Conservation (phyloP, 2,329 filamentous ascomycete species). For the Podosphaera aphanis region DNA sequence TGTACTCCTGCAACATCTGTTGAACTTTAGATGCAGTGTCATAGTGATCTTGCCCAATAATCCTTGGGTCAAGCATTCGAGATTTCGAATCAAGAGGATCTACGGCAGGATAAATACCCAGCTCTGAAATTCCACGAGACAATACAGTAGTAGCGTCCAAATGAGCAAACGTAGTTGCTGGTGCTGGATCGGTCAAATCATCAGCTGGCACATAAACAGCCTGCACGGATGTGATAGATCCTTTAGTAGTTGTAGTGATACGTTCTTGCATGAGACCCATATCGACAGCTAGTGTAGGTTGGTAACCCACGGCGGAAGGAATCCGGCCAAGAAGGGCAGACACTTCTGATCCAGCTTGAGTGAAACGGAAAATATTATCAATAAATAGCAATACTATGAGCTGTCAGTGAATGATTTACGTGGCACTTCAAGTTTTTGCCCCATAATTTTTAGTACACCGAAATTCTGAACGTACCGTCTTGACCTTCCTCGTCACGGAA, state of each 20-base stretch:
- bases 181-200: slow-evolving; percentile 99
- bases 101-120: slow-evolving; percentile 99
- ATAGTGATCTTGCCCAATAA: slow-evolving; percentile 97
- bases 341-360: slow-evolving; percentile 98
- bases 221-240: slow-evolving; percentile 98
- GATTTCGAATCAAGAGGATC: slow-evolving; percentile 99
- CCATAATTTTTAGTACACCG: neutral
- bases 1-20: slow-evolving; percentile 99
- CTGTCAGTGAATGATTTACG: neutral
- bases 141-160: slow-evolving; percentile 99
- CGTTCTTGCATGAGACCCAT: slow-evolving; percentile 99
- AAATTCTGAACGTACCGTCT: slow-evolving; percentile 39
- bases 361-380: slow-evolving; percentile 99
- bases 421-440: neutral
- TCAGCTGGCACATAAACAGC: slow-evolving; percentile 99
- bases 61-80: slow-evolving; percentile 96
- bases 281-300: slow-evolving; percentile 92
- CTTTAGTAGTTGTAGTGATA: slow-evolving; percentile 98
- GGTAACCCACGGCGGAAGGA: slow-evolving; percentile 99
- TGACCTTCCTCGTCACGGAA: slow-evolving; percentile 60
- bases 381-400: slow-evolving; percentile 80
- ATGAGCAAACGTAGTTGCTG: slow-evolving; percentile 97
- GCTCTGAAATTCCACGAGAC: slow-evolving; percentile 99
- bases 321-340: slow-evolving; percentile 98
- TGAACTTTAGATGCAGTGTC: slow-evolving; percentile 80